phyloP scores from a whole-genome alignment of 164 flowering plant species.

The Sextonia rubra region DNA sequence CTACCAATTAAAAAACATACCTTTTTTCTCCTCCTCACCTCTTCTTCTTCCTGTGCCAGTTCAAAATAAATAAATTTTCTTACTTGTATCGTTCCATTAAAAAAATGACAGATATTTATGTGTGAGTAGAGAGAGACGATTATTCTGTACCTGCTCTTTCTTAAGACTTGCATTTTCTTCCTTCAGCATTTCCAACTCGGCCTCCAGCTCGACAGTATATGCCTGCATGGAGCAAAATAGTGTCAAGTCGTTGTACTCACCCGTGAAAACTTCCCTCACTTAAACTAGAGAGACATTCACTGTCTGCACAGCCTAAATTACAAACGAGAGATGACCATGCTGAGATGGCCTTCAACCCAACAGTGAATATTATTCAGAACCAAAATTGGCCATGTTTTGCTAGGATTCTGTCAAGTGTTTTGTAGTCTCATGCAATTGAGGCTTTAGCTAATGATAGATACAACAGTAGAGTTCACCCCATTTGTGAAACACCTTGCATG shows the following conservation, averaged over 20 bases:
- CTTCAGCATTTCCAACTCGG: slow-evolving; percentile 75
- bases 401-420: too few species aligned
- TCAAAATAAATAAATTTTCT: neutral
- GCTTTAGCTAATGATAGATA: too few species aligned
- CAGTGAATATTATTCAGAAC: too few species aligned
- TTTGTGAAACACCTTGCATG: too few species aligned
- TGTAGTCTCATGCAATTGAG: too few species aligned
- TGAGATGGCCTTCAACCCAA: too few species aligned
- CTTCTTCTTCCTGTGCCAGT: slow-evolving; percentile 4
- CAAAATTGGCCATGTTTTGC: too few species aligned
- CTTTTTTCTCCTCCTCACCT: slow-evolving; percentile 5
- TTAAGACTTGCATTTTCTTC: slow-evolving; percentile 75
- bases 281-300: neutral
- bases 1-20: neutral
- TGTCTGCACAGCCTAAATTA: too few species aligned
- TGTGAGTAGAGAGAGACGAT: neutral
- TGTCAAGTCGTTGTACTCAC: neutral
- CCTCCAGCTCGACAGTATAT: slow-evolving; percentile 92
- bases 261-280: neutral
- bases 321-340: too few species aligned
- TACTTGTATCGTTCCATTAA: neutral
- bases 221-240: slow-evolving; percentile 43
- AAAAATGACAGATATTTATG: neutral
- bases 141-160: slow-evolving; percentile 52
- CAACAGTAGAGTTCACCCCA: too few species aligned